A percentile compares a stretch with the other conserved stretches of the same genome.
These are phyloP conservation scores for Gaertneriomyces semiglobifer DNA, from an alignment of 192 early-diverging fungal species.

Conservation along the genomic window DNA sequence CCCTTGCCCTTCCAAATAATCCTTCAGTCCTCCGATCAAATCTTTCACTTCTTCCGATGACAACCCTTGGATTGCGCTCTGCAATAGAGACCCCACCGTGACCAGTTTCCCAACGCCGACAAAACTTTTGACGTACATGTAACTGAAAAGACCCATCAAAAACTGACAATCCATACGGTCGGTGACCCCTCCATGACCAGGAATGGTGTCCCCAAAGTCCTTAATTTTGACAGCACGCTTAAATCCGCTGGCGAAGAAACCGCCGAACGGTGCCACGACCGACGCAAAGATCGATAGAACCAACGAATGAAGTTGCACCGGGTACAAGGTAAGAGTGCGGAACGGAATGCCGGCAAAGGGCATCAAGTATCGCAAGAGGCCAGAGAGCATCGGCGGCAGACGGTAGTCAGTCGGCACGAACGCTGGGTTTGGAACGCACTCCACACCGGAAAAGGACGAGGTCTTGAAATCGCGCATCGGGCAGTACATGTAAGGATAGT, in stretches of 20 bases:
- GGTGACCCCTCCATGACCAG: slow-evolving; percentile 95
- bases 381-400: slow-evolving; percentile 33
- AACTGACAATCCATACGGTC: slow-evolving; percentile 99
- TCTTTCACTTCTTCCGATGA: slow-evolving; percentile 17
- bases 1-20: slow-evolving; percentile 47
- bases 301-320: slow-evolving; percentile 84
- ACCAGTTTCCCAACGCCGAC: slow-evolving; percentile 43
- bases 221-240: slow-evolving; percentile 98
- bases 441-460: slow-evolving; percentile 41
- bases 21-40: slow-evolving; percentile 43
- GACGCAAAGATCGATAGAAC: slow-evolving; percentile 89
- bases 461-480: slow-evolving; percentile 59
- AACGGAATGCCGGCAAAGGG: slow-evolving; percentile 32
- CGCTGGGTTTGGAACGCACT: slow-evolving; percentile 61
- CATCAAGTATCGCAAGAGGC: slow-evolving; percentile 19
- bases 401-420: slow-evolving; percentile 51
- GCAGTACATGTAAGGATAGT: slow-evolving; percentile 65
- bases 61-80: slow-evolving; percentile 20
- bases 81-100: slow-evolving; percentile 47
- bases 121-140: slow-evolving; percentile 86
- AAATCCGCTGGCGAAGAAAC: slow-evolving; percentile 95
- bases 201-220: slow-evolving; percentile 95
- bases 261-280: slow-evolving; percentile 94
- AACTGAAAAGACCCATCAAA: slow-evolving; percentile 90
- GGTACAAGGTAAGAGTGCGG: slow-evolving; percentile 66